Percentiles rank a stretch among this genome's conserved stretches.
Conservation (phyloP, 1,284 basidiomycete genomes). For the Ceratobasidium sp. region DNA sequence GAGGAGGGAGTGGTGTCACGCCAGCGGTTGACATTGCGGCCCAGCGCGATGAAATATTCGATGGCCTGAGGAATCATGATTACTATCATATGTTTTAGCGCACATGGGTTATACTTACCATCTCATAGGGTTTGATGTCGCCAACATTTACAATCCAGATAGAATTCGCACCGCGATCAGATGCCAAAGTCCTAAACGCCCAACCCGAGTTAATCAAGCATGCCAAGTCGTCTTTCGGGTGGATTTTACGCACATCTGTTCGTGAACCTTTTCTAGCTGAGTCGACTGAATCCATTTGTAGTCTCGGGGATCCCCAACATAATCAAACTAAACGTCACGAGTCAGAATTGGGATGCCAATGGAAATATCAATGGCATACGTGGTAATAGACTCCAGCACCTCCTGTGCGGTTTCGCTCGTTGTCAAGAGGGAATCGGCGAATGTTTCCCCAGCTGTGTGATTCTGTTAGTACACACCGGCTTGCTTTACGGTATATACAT, state of each 20-base stretch:
- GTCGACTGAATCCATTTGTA: slow-evolving; percentile 51
- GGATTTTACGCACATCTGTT: slow-evolving; percentile 43
- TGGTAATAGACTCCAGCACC: slow-evolving; percentile 76
- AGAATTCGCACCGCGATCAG: slow-evolving; percentile 45
- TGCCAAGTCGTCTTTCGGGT: slow-evolving; percentile 38
- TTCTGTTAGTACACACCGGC: background rate
- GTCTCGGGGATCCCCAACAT: slow-evolving; percentile 51
- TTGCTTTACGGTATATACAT: slow-evolving; percentile 40
- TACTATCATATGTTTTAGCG: too few relatives aligned
- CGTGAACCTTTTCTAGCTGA: slow-evolving; percentile 40
- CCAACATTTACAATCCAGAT: slow-evolving; percentile 59
- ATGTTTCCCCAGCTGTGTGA: slow-evolving; percentile 63
- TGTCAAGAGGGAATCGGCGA: slow-evolving; percentile 60
- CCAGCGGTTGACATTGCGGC: slow-evolving; percentile 56
- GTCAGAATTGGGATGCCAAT: background rate
- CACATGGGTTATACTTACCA: slow-evolving; percentile 47
- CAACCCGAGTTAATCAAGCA: too few relatives aligned
- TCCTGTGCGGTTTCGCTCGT: slow-evolving; percentile 64
- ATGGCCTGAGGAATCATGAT: slow-evolving; percentile 52
- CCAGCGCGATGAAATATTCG: slow-evolving; percentile 71
- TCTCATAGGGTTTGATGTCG: slow-evolving; percentile 76
- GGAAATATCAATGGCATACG: slow-evolving; percentile 50
- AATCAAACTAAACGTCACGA: slow-evolving; percentile 54
- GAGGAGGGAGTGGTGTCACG: slow-evolving; percentile 56
- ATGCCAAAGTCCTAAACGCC: slow-evolving; percentile 39